Conservation (phyloP, 1,284 basidiomycete species). For the Ustilago lituana region DNA sequence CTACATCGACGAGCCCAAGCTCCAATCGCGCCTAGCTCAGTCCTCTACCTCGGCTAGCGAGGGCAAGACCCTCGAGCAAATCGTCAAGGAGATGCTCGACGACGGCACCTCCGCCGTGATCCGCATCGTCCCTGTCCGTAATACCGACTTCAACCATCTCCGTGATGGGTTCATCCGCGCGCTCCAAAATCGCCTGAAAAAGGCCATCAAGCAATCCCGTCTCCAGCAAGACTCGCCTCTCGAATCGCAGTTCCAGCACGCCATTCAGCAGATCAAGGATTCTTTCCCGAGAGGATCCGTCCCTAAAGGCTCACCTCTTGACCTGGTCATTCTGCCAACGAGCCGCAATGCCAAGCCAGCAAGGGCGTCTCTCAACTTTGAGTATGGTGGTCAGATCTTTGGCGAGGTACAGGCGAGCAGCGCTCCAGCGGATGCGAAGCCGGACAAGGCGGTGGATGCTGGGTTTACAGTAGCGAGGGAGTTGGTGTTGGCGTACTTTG, state of each 20-base stretch:
- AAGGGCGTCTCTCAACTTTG: conserved; percentile 29
- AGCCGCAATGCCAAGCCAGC: background rate
- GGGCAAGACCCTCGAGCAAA: conserved; percentile 27
- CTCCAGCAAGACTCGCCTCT: conserved; percentile 7
- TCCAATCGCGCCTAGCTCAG: background rate
- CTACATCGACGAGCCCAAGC: conserved; percentile 76
- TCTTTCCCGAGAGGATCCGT: conserved; percentile 70
- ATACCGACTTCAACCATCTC: conserved; percentile 81
- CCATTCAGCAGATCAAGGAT: conserved; percentile 68
- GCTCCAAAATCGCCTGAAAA: conserved; percentile 75
- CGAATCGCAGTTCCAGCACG: conserved; percentile 59
- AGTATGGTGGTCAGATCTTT: conserved; percentile 47
- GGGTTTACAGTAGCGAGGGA: conserved; percentile 50
- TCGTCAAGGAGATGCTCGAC: conserved; percentile 39
- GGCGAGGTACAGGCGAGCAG: conserved; percentile 26
- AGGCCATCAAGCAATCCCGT: conserved; percentile 66
- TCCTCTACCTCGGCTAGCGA: background rate
- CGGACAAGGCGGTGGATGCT: conserved; percentile 1
- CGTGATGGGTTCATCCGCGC: conserved; percentile 83
- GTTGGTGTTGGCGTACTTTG: conserved; percentile 63
- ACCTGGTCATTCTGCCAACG: conserved; percentile 59
- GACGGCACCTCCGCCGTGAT: conserved; percentile 43
- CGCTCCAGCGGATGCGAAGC: conserved; percentile 2
- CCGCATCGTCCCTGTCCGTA: conserved; percentile 76
- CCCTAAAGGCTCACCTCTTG: conserved; percentile 69